Evolutionary conservation across 257 asterid species (phyloP).

Genomic region (Gentiana macrophylla): DNA sequence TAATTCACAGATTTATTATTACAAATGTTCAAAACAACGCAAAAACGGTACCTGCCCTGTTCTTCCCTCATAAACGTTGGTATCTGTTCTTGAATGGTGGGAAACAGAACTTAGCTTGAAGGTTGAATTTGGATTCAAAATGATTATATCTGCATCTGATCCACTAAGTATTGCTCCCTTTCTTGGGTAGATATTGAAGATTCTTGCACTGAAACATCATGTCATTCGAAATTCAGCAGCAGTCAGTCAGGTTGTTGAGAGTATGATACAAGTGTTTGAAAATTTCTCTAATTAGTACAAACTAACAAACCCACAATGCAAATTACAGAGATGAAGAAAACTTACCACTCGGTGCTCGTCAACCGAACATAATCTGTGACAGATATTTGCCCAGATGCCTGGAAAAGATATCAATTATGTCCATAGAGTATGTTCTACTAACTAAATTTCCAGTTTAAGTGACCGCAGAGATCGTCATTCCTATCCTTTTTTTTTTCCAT

Average conservation of each 20-base stretch:
- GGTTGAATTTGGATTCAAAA: constrained; percentile 79
- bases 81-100: constrained; percentile 81
- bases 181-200: constrained; percentile 88
- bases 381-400: constrained; percentile 82
- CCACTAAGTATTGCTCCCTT: constrained; percentile 90
- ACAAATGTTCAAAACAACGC: background rate
- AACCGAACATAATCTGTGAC: constrained; percentile 69
- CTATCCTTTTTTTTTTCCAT: no score
- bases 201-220: constrained; percentile 53
- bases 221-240: constrained; percentile 8
- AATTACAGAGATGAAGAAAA: background rate
- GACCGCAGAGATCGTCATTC: background rate
- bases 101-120: constrained; percentile 62
- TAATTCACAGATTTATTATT: no score
- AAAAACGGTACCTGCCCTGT: constrained; percentile 52
- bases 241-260: background rate
- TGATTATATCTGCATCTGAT: constrained; percentile 89
- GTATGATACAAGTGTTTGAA: background rate
- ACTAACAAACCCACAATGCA: background rate
- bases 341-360: constrained; percentile 90
- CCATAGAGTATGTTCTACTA: no score
- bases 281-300: background rate
- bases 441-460: background rate
- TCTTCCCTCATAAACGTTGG: constrained; percentile 87
- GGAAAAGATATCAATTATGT: constrained; percentile 2